These are phyloP conservation scores for Selenicereus undatus DNA, from an alignment of 148 eudicot species.

Conservation along the genomic window DNA sequence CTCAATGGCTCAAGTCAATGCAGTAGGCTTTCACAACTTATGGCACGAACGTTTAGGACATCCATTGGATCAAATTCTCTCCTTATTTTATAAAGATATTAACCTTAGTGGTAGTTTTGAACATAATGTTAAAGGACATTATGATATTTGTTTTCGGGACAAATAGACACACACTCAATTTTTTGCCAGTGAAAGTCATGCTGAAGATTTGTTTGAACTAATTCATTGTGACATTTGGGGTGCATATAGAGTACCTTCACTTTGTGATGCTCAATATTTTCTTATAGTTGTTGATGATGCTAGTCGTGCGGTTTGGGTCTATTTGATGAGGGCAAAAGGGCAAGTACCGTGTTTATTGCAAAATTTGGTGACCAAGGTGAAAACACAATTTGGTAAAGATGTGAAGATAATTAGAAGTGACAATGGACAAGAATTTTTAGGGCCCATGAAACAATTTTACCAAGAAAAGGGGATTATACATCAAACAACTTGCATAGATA, in stretches of 20 bases:
- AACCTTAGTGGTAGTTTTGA: not conserved
- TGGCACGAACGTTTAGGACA: not conserved
- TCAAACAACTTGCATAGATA: not conserved
- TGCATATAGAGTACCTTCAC: not conserved
- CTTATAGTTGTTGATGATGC: not conserved
- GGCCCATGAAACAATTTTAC: not conserved
- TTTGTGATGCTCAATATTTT: not conserved
- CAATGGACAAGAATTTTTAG: not conserved
- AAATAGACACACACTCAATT: not conserved
- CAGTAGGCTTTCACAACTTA: not conserved
- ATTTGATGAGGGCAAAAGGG: not conserved
- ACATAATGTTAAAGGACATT: not conserved
- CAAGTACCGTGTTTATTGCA: not conserved
- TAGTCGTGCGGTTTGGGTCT: not conserved
- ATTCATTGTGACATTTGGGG: too few species aligned
- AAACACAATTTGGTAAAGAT: not conserved
- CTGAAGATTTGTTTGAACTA: not conserved
- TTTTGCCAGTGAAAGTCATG: not conserved
- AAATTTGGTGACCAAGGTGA: not conserved
- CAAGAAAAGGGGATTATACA: not conserved
- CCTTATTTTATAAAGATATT: not conserved
- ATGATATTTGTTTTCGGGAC: too few species aligned
- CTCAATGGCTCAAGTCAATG: not conserved
- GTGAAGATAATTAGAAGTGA: not conserved
- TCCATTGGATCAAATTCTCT: not conserved